These are phyloP conservation scores for Dendrocalamus latiflorus DNA, from an alignment of 202 grass and related monocot species.

Conservation along the genomic window DNA sequence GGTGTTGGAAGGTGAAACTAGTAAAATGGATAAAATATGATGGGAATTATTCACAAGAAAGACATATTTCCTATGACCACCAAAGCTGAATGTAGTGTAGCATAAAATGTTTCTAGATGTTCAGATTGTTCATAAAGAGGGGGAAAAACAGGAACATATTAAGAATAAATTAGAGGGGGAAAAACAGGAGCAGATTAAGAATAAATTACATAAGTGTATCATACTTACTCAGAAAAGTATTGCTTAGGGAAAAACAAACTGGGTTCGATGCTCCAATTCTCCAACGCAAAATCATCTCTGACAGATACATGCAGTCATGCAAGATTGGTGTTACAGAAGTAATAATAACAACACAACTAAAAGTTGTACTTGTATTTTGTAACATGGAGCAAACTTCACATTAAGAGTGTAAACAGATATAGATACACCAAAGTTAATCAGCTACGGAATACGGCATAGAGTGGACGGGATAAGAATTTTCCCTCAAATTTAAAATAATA, in stretches of 20 bases:
- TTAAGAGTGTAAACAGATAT: conserved; percentile 7
- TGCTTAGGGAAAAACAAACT: no score
- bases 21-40: conserved; percentile 13
- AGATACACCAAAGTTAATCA: conserved; percentile 1
- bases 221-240: no score
- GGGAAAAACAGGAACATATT: background rate
- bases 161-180: conserved; percentile 21
- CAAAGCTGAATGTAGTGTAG: background rate
- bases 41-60: background rate
- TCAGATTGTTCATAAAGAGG: background rate
- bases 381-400: conserved; percentile 14
- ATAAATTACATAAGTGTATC: no score
- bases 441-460: background rate
- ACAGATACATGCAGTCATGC: conserved; percentile 12
- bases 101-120: background rate
- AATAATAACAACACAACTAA: background rate
- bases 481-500: background rate
- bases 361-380: background rate
- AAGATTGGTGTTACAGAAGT: conserved; percentile 16
- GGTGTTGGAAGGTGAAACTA: no score
- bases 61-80: background rate
- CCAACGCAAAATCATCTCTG: conserved; percentile 52
- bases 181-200: no score
- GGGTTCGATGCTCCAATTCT: conserved; percentile 32
- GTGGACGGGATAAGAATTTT: background rate